These are phyloP conservation scores for Tylopilus plumbeoviolaceoides DNA, from an alignment of 768 basidiomycete genomes.

Conservation along the genomic window DNA sequence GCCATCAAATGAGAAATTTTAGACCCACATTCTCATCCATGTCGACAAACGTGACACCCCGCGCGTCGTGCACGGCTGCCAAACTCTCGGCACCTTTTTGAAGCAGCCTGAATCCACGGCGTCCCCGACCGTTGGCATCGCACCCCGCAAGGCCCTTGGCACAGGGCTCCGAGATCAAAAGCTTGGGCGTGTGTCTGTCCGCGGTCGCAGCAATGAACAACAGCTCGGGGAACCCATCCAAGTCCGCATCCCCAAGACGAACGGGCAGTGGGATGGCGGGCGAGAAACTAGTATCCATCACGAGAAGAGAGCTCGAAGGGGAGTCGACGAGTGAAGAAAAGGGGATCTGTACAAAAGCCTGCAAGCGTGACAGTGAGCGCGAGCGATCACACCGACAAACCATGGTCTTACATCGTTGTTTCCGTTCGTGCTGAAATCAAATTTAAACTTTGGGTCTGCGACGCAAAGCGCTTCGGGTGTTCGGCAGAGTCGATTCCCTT, in stretches of 20 bases:
- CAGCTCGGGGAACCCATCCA: conserved; percentile 93
- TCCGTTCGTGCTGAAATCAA: conserved; percentile 52
- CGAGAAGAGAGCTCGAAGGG: conserved; percentile 54
- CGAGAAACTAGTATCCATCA: conserved; percentile 59
- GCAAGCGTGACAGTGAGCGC: not conserved
- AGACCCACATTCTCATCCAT: conserved; percentile 98
- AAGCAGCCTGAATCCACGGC: conserved; percentile 62
- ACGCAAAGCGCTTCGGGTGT: conserved; percentile 77
- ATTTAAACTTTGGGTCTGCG: conserved; percentile 75
- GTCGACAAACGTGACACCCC: conserved; percentile 78
- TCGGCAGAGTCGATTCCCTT: conserved; percentile 60
- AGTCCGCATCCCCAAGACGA: conserved; percentile 82
- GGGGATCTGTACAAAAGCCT: conserved; percentile 69
- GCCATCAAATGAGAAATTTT: too few relatives aligned
- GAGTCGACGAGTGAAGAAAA: conserved; percentile 55
- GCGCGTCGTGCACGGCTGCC: conserved; percentile 69
- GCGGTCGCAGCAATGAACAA: conserved; percentile 51
- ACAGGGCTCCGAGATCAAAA: conserved; percentile 66
- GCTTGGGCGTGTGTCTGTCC: conserved; percentile 48
- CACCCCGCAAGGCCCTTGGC: conserved; percentile 55
- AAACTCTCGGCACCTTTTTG: conserved; percentile 58
- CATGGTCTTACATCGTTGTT: conserved; percentile 46
- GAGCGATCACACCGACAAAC: not conserved
- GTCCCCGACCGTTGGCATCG: conserved; percentile 41
- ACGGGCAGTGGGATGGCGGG: conserved; percentile 74